Conservation (phyloP, 768 basidiomycete genomes). For the Auriculariales sp. region DNA sequence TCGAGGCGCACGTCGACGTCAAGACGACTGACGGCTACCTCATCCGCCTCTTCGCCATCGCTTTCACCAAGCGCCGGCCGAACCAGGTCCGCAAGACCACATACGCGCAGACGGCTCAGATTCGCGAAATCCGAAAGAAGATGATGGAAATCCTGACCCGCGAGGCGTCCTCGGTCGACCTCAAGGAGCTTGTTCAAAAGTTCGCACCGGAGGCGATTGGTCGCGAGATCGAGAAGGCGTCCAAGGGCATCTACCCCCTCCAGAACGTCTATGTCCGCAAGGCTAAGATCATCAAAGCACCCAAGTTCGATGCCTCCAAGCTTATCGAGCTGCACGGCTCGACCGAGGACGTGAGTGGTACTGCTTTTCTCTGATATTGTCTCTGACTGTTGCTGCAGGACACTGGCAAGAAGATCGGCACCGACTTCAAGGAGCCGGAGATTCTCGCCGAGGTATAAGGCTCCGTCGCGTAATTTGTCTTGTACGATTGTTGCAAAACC, state of each 20-base stretch:
- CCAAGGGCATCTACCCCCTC: slow-evolving; percentile 91
- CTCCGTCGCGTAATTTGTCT: slow-evolving; percentile 6
- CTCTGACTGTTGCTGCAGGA: slow-evolving; percentile 35
- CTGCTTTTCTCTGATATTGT: slow-evolving; percentile 11
- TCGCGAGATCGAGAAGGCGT: slow-evolving; percentile 97
- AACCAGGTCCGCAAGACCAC: slow-evolving; percentile 98
- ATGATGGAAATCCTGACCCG: slow-evolving; percentile 99
- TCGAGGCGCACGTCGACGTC: slow-evolving; percentile 97
- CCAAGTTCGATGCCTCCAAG: slow-evolving; percentile 92
- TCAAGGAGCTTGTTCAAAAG: slow-evolving; percentile 98
- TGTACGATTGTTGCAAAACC: slow-evolving; percentile 3
- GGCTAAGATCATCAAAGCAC: slow-evolving; percentile 97
- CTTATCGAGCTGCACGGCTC: slow-evolving; percentile 94
- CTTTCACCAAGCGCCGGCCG: slow-evolving; percentile 94
- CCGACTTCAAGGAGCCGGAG: slow-evolving; percentile 98
- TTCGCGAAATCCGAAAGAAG: slow-evolving; percentile 96
- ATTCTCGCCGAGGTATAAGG: slow-evolving; percentile 80
- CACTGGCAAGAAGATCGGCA: slow-evolving; percentile 84
- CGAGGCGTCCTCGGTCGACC: slow-evolving; percentile 86
- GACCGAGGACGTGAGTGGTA: slow-evolving; percentile 66
- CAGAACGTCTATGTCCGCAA: slow-evolving; percentile 99
- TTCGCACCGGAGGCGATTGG: slow-evolving; percentile 98
- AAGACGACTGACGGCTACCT: slow-evolving; percentile 99
- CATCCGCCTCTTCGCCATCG: slow-evolving; percentile 95
- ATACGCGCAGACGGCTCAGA: slow-evolving; percentile 89